Percentiles rank a stretch among this genome's conserved stretches.
phyloP scores from a whole-genome alignment of 2,329 filamentous ascomycete genomes.

The Fusarium tricinctum region DNA sequence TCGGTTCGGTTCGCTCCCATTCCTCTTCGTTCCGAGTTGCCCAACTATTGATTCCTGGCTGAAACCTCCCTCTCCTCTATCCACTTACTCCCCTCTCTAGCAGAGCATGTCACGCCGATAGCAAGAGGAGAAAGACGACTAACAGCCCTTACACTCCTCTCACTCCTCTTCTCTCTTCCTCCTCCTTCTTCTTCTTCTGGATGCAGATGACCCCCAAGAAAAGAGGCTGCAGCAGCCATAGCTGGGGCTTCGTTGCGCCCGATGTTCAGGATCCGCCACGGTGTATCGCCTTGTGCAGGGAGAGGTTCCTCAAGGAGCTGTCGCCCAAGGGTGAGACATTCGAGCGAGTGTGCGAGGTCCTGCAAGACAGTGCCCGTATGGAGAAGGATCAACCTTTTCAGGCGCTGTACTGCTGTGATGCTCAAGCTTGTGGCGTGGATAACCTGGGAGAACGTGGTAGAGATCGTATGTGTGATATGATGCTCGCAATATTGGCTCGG shows the following conservation, averaged over 20 bases:
- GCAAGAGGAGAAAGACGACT: conserved; percentile 17
- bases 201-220: conserved; percentile 23
- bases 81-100: background rate
- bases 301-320: conserved; percentile 52
- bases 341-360: conserved; percentile 51
- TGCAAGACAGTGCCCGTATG: conserved; percentile 47
- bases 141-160: background rate
- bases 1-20: conserved; percentile 31
- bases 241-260: conserved; percentile 52
- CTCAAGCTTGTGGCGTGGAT: conserved; percentile 64
- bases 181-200: background rate
- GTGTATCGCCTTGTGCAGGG: conserved; percentile 55
- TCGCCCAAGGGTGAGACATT: conserved; percentile 51
- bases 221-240: conserved; percentile 41
- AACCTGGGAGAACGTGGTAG: conserved; percentile 52
- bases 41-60: conserved; percentile 35
- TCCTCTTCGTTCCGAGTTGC: conserved; percentile 44
- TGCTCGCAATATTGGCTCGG: background rate
- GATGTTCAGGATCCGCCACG: conserved; percentile 51
- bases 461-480: conserved; percentile 58
- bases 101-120: conserved; percentile 35
- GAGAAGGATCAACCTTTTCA: conserved; percentile 55
- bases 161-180: background rate
- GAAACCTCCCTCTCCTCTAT: conserved; percentile 34
- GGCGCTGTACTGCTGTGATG: conserved; percentile 67